Evolutionary conservation across 768 basidiomycete genomes (phyloP), one percentile per base, ranked within the genome.

Genomic region (Suillus plorans): DNA sequence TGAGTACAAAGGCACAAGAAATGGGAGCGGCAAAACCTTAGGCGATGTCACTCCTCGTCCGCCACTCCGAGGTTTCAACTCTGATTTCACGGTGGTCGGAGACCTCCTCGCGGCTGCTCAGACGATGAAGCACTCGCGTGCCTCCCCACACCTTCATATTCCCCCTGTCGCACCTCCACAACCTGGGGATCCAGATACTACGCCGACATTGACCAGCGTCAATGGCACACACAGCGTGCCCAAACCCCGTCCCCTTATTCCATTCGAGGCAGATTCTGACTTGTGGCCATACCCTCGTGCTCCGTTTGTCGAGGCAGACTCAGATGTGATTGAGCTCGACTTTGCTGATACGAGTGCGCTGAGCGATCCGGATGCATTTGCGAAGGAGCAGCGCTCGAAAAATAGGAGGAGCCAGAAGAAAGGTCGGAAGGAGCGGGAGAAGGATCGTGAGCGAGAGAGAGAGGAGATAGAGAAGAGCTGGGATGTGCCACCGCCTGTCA

Each of bases 261-360:
- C 89, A 0, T 91, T 91, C 70, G 83, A 81, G 60, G 76, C 86
- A 0, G 86, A 86, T 65, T 86, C 88, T 9, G 86, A 89, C 41
- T 78, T 91, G 18, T 91, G 89, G 90, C 89, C 90, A 5, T 89
- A 89, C 69, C 83, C 85, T 0, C 85, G 82, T 45, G 77, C 77
- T 5, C 80, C 80, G 13, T 76, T 80, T 56, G 77, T 81, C 63
- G 80, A 81, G 63, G 71, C 63, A 60, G 77, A 77, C 45, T 80
- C 80, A 5, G 90, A 89, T 62, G 85, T 92, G 31, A 83, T 92
- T 12, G 91, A 92, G 73, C 85, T 92, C 60, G 89, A 90, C 72
- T 92, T 90, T 69, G 82, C 82, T 6, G 91, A 92, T 63, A 92
- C 84, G 50, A 87, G 89, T 64, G 86, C 88, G 25, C 73, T 92